Percentiles rank a stretch among this genome's conserved stretches.
phyloP scores from a whole-genome alignment of 2,329 filamentous ascomycete species.

The Raffaelea deltoideospora region DNA sequence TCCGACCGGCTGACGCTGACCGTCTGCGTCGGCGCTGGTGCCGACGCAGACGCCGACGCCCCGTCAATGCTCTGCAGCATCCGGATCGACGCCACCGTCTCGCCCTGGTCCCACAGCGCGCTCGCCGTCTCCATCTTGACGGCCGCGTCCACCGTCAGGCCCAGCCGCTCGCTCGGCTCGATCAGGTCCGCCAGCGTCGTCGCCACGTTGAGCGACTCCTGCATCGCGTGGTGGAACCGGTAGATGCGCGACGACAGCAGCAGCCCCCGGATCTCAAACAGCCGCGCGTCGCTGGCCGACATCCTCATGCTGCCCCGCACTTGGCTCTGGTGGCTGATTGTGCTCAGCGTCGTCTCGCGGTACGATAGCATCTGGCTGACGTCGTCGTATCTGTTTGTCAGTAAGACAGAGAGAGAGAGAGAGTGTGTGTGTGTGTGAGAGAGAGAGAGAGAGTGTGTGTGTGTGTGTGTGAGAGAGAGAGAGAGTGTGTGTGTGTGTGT shows the following conservation, averaged over 20 bases:
- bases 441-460: neutral
- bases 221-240: slow-evolving; percentile 63
- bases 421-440: neutral
- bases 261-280: slow-evolving; percentile 64
- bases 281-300: slow-evolving; percentile 45
- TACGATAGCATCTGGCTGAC: slow-evolving; percentile 69
- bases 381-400: slow-evolving; percentile 42
- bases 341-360: slow-evolving; percentile 67
- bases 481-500: neutral
- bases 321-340: slow-evolving; percentile 54
- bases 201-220: slow-evolving; percentile 76
- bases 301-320: slow-evolving; percentile 47
- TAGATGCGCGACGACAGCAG: slow-evolving; percentile 61
- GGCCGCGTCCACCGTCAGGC: slow-evolving; percentile 60
- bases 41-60: neutral
- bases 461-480: too few relatives aligned
- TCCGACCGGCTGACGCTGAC: slow-evolving; percentile 61
- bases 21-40: slow-evolving; percentile 35
- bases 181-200: slow-evolving; percentile 71
- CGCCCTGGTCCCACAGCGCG: slow-evolving; percentile 87
- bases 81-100: slow-evolving; percentile 74
- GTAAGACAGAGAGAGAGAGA: neutral
- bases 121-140: slow-evolving; percentile 73
- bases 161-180: slow-evolving; percentile 51
- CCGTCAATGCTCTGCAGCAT: slow-evolving; percentile 60